Conservation (phyloP, 1,284 basidiomycete genomes). For the Pseudozyma tsukubaensis region DNA sequence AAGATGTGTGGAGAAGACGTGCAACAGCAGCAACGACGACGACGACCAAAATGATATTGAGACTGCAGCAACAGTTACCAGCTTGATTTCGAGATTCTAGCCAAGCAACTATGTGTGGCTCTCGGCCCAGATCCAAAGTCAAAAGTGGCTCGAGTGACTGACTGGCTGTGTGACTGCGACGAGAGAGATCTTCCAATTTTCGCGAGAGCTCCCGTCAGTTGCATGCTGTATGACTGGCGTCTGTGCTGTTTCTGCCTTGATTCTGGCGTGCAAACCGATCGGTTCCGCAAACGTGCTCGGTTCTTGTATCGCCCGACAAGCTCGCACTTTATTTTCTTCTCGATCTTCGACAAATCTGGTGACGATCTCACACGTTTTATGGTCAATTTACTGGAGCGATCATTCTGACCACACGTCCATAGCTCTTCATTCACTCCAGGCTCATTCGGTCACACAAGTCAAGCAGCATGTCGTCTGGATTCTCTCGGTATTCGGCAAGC, state of each 20-base stretch:
- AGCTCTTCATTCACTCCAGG: too few species aligned
- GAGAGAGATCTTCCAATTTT: slow-evolving; percentile 39
- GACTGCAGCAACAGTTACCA: slow-evolving; percentile 2
- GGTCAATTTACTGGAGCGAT: too few species aligned
- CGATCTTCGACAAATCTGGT: not conserved
- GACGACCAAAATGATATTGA: slow-evolving; percentile 12
- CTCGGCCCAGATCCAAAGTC: slow-evolving; percentile 12
- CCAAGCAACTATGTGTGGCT: too few species aligned
- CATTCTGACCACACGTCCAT: too few species aligned
- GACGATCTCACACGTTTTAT: slow-evolving; percentile 9
- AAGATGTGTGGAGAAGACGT: slow-evolving; percentile 17
- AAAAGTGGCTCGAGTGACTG: slow-evolving; percentile 2
- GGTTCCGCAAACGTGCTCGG: slow-evolving; percentile 24
- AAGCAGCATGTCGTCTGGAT: too few species aligned
- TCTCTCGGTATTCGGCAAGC: too few species aligned
- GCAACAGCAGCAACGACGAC: slow-evolving; percentile 9
- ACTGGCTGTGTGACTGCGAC: slow-evolving; percentile 12
- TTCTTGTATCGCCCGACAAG: slow-evolving; percentile 19
- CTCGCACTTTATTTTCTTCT: not conserved
- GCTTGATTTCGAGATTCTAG: slow-evolving; percentile 3
- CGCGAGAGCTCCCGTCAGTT: slow-evolving; percentile 22
- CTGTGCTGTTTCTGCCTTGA: not conserved
- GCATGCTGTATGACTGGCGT: not conserved
- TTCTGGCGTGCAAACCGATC: slow-evolving; percentile 17
- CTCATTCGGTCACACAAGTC: too few species aligned